Percentiles rank a stretch among this genome's conserved stretches.
Conservation (phyloP, 441 rosid genomes). For the Bocquillonia castaneifolia region DNA sequence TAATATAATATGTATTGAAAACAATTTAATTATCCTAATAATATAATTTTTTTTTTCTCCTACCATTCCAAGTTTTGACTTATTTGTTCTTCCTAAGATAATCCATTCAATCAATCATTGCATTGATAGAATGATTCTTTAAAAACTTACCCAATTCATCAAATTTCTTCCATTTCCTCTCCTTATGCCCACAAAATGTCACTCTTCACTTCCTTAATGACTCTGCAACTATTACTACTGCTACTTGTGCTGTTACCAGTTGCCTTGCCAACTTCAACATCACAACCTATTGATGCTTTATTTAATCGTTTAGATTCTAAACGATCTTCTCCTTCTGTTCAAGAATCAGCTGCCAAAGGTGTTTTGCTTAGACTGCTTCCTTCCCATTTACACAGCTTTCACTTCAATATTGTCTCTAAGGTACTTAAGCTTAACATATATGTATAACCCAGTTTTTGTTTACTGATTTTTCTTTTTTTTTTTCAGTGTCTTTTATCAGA, state of each 20-base stretch:
- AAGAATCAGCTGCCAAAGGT: conserved; percentile 68
- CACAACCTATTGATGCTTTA: conserved; percentile 34
- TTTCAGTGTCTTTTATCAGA: neutral
- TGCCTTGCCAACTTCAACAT: conserved; percentile 22
- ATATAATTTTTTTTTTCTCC: too few species aligned
- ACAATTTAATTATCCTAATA: too few species aligned
- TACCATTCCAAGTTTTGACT: too few species aligned
- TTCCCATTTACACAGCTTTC: conserved; percentile 54
- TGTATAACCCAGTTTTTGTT: neutral
- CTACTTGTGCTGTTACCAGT: conserved; percentile 1
- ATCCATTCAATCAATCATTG: too few species aligned
- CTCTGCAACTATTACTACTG: too few species aligned
- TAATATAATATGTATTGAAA: too few species aligned
- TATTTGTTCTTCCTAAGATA: too few species aligned
- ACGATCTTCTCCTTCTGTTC: conserved; percentile 46
- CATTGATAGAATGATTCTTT: too few species aligned
- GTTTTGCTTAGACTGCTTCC: conserved; percentile 73
- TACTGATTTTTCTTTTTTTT: neutral
- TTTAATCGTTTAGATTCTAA: conserved; percentile 61
- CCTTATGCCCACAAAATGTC: too few species aligned
- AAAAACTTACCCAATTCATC: too few species aligned
- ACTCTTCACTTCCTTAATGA: too few species aligned
- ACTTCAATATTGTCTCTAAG: conserved; percentile 68
- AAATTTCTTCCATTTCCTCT: too few species aligned
- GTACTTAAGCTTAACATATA: conserved; percentile 33